Percentiles rank a stretch among this genome's conserved stretches.
phyloP scores from a whole-genome alignment of 228 moss, liverwort and hornwort genomes.

The Sphagnum magellanicum region DNA sequence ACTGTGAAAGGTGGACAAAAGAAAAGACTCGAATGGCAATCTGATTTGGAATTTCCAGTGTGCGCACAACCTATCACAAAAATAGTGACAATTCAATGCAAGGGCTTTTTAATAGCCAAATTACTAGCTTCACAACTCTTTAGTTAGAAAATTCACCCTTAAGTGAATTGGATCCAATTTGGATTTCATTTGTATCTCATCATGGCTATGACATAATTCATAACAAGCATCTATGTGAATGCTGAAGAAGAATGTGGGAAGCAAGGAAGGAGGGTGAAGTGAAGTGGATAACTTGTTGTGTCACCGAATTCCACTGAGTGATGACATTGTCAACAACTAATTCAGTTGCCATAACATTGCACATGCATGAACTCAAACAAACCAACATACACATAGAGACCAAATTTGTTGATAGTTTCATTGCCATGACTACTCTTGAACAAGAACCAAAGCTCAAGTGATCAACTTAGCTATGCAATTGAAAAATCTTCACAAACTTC shows the following conservation, averaged over 20 bases:
- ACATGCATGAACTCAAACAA: too few species aligned
- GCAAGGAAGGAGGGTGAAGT: neutral
- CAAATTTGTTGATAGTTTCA: too few species aligned
- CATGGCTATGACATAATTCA: neutral
- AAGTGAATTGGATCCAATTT: neutral
- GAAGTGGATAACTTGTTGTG: conserved; percentile 31
- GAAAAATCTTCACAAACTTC: too few species aligned
- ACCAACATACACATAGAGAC: too few species aligned
- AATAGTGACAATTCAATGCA: neutral
- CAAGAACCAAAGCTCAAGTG: too few species aligned
- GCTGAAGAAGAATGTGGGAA: neutral
- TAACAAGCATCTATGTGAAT: neutral
- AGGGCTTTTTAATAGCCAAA: neutral
- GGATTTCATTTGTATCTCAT: neutral
- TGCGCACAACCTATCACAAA: conserved; percentile 47
- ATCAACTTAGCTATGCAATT: too few species aligned
- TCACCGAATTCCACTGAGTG: conserved; percentile 62
- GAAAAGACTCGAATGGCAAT: conserved; percentile 48
- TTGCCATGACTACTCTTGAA: too few species aligned
- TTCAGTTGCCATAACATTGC: neutral
- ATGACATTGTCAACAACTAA: conserved; percentile 55
- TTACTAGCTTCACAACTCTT: neutral
- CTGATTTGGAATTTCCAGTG: conserved; percentile 63
- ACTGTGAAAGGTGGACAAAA: conserved; percentile 59
- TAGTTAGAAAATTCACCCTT: neutral